Evolutionary conservation across 2,329 filamentous ascomycete species (phyloP), one percentile per base, ranked within the genome.

Genomic region (Colletotrichum liriopes): DNA sequence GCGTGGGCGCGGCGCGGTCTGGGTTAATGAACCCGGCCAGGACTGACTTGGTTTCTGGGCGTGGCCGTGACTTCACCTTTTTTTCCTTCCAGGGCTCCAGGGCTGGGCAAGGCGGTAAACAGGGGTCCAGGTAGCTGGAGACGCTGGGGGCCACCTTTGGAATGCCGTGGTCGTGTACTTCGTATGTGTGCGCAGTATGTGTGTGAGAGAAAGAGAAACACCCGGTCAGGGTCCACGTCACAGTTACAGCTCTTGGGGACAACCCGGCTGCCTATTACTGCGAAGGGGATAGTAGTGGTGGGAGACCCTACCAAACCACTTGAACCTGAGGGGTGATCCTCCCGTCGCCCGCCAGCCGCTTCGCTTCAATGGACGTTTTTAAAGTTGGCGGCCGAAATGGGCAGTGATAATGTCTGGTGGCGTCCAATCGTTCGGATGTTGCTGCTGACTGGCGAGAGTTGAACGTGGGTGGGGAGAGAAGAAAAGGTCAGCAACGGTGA

Each of bases 241-340:
- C 52, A 63, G 68, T 67, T 32, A 54, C 58, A 52, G 68, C 62
- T 59, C 43, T 58, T n/a, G 54, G 65, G 69, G 35, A 62, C 35
- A 61, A 47, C 69, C 69, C 39, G 11, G 65, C 59, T 69, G 58
- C 12, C 8, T 37, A 39, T 54, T 51, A 47, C 63, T 71, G 47
- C n/a, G 39, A 52, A 54, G 55, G 55, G 29, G 39, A 65, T 51
- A 32, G 52, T 71, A 32, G 52, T 71, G 58, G 68, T 68, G 35
- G 65, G 49, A 58, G 58, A 51, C 37, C 41, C 23, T 54, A 47
- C 47, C 29, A 63, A 64, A 60, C 58, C 52, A 59, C 43, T 54
- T 60, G 65, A 69, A 64, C 69, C 63, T 47, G 58, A 72, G 45
- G 69, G 52, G 69, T 54, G 47, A 72, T 60, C 54, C 59, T 65